Base-by-base conservation (phyloP, 2,329 filamentous ascomycete genomes). In the Setomelanomma holmii region DNA sequence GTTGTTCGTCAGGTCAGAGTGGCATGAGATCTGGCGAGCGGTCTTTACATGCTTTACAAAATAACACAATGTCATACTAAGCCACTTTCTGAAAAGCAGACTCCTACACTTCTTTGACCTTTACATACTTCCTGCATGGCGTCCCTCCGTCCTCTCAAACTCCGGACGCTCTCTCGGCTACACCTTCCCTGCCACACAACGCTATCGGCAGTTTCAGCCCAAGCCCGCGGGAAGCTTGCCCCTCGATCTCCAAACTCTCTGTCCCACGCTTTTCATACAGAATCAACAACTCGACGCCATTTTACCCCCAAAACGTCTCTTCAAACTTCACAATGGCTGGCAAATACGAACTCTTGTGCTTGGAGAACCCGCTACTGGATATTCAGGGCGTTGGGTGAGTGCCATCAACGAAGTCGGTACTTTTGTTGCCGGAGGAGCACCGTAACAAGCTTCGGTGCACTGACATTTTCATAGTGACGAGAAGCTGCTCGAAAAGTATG, bases 341-440 rank as follows among this genome's bases (percentile, higher is more conserved):
- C 80, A 88, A 92, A 78, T 98, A 89, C 81, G 84, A 90, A 78
- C 89, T 99, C 71, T 84, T 98, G 73, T 95, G 89, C 79, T 81
- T 99, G 71, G 95, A 97, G 88, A 99, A 99, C 80, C 95, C 95
- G 77, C 88, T 99, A 69, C 89, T 99, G 70, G 93, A 99, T 76
- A 99, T 99, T 76, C 93, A 97, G 80, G 95, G 89, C 68, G 77
- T 82, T 68, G 86, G 84, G 86, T 87, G 78, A 59, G 80, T 75
- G 30, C 11, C 7, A 24, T 24, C 30, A 19, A 16, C 34, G 10
- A 19, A 14, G 16, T 23, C 36, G 27, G 10, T 10, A 30, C 10
- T 30, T 14, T 10, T 50, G 12, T 43, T 45, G 8, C 16, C 19
- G 35, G 39, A 43, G 60, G 55, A 60, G 49, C 40, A 57, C 52